Percentiles rank a stretch among this genome's conserved stretches.
Conservation (phyloP, 441 rosid species). For the Raphanus hybrid region DNA sequence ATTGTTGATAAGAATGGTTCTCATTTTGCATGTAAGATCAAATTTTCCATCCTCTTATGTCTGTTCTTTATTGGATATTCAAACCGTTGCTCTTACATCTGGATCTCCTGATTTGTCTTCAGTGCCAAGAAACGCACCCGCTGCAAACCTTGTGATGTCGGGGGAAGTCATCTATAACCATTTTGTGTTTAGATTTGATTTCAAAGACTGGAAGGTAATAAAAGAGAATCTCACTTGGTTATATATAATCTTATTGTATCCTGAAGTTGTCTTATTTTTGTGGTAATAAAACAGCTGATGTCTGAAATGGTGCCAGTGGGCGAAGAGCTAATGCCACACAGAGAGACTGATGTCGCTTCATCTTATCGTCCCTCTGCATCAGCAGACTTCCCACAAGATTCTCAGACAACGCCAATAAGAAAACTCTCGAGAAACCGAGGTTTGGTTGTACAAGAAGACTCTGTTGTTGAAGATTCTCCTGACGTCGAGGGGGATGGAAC, state of each 20-base stretch:
- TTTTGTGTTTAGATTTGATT: no score
- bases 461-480: conserved; percentile 46
- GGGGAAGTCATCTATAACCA: no score
- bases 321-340: conserved; percentile 56
- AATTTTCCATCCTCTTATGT: no score
- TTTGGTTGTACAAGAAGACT: conserved; percentile 44
- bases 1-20: no score
- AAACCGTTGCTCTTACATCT: no score
- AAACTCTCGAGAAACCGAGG: conserved; percentile 46
- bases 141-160: no score
- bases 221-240: background rate
- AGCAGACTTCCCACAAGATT: conserved; percentile 19
- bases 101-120: no score
- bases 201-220: no score
- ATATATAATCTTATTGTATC: conserved; percentile 5
- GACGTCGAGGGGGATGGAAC: conserved; percentile 19
- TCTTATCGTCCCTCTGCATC: conserved; percentile 29
- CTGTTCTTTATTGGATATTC: no score
- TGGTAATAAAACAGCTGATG: conserved; percentile 47
- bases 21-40: no score
- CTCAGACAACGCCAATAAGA: conserved; percentile 45
- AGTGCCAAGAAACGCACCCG: no score
- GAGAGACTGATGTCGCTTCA: conserved; percentile 36
- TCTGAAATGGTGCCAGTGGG: conserved; percentile 42
- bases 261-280: conserved; percentile 3